Evolutionary conservation across 169 alveolate species (phyloP).

Genomic region (Eimeria maxima): DNA sequence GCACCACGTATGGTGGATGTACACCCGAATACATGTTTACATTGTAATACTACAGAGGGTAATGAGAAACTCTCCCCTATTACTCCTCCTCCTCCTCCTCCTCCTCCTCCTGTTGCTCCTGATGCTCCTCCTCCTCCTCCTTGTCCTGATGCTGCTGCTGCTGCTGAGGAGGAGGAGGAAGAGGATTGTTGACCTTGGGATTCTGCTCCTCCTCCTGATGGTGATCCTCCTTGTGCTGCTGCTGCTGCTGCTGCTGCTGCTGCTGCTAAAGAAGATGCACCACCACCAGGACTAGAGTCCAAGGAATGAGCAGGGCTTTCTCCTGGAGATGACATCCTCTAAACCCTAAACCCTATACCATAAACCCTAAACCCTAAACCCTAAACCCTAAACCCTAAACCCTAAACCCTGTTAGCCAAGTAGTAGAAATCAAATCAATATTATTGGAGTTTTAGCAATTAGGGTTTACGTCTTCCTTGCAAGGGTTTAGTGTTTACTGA

Average conservation of each 20-base stretch:
- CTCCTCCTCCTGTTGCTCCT: neutral
- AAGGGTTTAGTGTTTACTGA: too few relatives aligned
- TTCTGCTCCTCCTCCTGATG: too few relatives aligned
- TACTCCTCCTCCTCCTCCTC: neutral
- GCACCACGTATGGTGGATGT: too few relatives aligned
- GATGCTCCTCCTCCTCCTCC: neutral
- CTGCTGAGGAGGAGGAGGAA: neutral
- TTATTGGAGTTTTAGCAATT: too few relatives aligned
- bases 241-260: neutral
- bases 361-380: constrained; percentile 7
- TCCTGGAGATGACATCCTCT: neutral
- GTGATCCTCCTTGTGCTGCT: too few relatives aligned
- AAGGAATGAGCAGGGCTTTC: neutral
- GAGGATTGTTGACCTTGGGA: too few relatives aligned
- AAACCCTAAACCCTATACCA: constrained; percentile 16
- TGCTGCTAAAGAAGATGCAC: neutral
- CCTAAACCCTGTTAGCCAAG: neutral
- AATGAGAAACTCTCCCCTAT: constrained; percentile 47
- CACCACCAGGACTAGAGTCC: neutral
- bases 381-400: constrained; percentile 37
- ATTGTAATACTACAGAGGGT: neutral
- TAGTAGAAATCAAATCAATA: neutral
- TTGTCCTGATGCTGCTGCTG: too few relatives aligned
- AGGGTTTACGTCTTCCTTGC: too few relatives aligned
- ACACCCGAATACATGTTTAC: neutral